Evolutionary conservation across 495 filamentous ascomycete species (phyloP), one percentile per base, ranked within the genome.

Genomic region (Penicillium silybi): DNA sequence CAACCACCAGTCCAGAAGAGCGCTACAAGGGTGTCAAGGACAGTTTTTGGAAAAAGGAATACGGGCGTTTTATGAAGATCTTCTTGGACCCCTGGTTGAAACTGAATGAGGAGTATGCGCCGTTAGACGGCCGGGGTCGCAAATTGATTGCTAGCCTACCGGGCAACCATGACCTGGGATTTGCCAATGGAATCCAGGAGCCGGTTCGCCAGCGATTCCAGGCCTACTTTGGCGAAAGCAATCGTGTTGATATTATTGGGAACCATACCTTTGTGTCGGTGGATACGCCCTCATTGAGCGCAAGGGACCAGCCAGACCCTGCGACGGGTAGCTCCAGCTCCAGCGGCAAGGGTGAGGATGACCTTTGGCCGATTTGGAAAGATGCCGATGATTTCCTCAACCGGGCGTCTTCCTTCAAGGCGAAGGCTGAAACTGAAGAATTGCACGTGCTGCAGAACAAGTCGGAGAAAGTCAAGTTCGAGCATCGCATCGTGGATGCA

Each of bases 101-200:
- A 79, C 65, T 70, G 37, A 52, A 72, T 18, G 69, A 71, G 3
- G 78, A 76, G 25, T 47, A 50, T 44, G 17, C 44, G 43, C 76
- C 55, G 56, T 62, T 41, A 65, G 61, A 71, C 25, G 54, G 58
- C 8, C 64, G 67, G 26, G 74, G 73, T 19, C 73, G 88, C 51
- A 86, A 82, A 72, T 75, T 96, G 37, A 82, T 97, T 39, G 81
- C 86, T 2, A 89, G 83, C 56, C 62, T 99, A 18, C 95, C 95
- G 1, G 95, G 93, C 6, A 99, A 99, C 55, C 95, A 99, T 66
- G 95, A 99, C 66, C 71, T 97, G n/a, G 95, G 95, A 1, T 92
- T 99, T 59, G 95, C 88, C 2, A 81, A 80, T 22, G 87, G 90
- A 17, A 85, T 99, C 46, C 87, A 93, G 60, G 58, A 85, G 20